These are phyloP conservation scores for Aspergillus sp. DNA, from an alignment of 2,329 filamentous ascomycete genomes.

Conservation along the genomic window DNA sequence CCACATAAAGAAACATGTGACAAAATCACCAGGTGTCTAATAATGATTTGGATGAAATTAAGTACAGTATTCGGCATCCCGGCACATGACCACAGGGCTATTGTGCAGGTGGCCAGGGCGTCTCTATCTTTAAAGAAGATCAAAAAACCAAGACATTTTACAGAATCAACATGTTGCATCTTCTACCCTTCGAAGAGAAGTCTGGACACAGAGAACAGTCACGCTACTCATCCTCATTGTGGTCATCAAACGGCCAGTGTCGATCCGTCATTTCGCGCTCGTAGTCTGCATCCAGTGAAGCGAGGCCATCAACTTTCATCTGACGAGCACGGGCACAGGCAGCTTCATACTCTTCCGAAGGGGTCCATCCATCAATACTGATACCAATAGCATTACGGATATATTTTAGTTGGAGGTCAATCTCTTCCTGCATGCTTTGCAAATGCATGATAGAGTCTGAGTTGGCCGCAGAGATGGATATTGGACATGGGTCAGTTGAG, in stretches of 20 bases:
- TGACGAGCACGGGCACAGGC: conserved; percentile 10
- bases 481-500: conserved; percentile 13
- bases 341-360: conserved; percentile 15
- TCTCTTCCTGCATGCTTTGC: conserved; percentile 14
- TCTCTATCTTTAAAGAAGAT: too few relatives aligned
- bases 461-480: conserved; percentile 11
- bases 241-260: conserved; percentile 22
- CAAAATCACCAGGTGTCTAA: too few relatives aligned
- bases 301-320: conserved; percentile 11
- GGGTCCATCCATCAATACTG: conserved; percentile 17
- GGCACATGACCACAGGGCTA: too few relatives aligned
- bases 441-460: conserved; percentile 7
- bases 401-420: conserved; percentile 15
- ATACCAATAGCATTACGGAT: conserved; percentile 15
- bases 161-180: too few relatives aligned
- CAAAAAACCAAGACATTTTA: too few relatives aligned
- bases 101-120: too few relatives aligned
- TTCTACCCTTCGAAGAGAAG: background rate
- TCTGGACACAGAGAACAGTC: background rate
- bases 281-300: conserved; percentile 11
- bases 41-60: too few relatives aligned
- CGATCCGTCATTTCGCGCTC: conserved; percentile 11
- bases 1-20: too few relatives aligned
- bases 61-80: too few relatives aligned
- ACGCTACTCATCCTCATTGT: conserved; percentile 15